phyloP scores from a whole-genome alignment of 345 rosid genomes.

The Arabis alpina region DNA sequence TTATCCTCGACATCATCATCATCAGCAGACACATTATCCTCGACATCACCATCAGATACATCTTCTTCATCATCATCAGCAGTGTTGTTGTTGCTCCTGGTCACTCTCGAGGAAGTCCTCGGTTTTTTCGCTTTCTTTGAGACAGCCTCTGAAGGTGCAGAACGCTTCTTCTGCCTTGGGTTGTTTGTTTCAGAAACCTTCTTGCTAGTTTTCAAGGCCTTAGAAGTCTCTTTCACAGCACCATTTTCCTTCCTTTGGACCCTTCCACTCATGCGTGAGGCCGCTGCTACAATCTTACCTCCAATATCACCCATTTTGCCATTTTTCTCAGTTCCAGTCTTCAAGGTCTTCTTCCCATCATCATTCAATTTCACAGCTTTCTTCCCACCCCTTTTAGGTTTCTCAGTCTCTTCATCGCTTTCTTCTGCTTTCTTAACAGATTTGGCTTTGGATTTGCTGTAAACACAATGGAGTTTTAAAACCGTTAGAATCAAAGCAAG shows the following conservation, averaged over 20 bases:
- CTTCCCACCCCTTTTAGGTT: too few species aligned
- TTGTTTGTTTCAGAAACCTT: not conserved
- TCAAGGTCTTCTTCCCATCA: too few species aligned
- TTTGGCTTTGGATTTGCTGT: slow-evolving; percentile 4
- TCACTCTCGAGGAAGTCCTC: not conserved
- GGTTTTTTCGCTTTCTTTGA: not conserved
- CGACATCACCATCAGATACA: too few species aligned
- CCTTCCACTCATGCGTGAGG: slow-evolving; percentile 29
- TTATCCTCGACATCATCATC: not conserved
- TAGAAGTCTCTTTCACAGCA: not conserved
- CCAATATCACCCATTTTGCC: slow-evolving; percentile 14
- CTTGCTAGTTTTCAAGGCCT: not conserved
- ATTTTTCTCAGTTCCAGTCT: too few species aligned
- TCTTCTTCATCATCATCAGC: not conserved
- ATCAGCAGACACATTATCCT: not conserved
- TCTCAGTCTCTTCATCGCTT: not conserved
- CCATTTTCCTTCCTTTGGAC: not conserved
- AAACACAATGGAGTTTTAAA: not conserved
- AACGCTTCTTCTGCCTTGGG: not conserved
- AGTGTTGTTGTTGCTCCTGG: not conserved
- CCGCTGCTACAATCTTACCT: slow-evolving; percentile 36
- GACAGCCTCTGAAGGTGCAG: slow-evolving; percentile 12
- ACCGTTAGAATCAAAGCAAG: not conserved
- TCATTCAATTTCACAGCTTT: too few species aligned
- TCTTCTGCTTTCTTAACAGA: not conserved